phyloP scores from a whole-genome alignment of 768 basidiomycete genomes.

The Hortiboletus flavorubellus region DNA sequence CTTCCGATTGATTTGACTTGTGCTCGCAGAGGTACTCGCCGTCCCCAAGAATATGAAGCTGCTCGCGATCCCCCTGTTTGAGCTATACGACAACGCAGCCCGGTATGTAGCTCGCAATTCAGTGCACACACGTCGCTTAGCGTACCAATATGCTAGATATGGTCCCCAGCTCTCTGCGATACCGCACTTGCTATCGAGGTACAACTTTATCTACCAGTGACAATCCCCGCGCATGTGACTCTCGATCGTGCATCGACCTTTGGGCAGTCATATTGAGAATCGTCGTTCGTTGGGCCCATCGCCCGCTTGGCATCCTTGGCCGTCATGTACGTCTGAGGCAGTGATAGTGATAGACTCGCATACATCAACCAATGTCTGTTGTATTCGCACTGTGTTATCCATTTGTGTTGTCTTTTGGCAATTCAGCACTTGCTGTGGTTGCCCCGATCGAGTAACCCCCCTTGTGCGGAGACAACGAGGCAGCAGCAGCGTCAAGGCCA shows the following conservation, averaged over 20 bases:
- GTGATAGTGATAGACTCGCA: slow-evolving; percentile 3
- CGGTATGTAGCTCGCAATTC: slow-evolving; percentile 41
- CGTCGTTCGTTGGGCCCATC: background rate
- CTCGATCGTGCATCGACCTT: background rate
- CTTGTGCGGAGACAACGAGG: slow-evolving; percentile 21
- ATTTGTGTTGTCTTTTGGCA: background rate
- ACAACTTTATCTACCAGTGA: slow-evolving; percentile 79
- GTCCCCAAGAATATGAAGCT: slow-evolving; percentile 99
- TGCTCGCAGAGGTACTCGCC: slow-evolving; percentile 77
- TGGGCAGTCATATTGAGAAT: background rate
- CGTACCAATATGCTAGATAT: slow-evolving; percentile 44
- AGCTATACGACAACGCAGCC: slow-evolving; percentile 96
- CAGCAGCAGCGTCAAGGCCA: slow-evolving; percentile 9
- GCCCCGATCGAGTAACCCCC: slow-evolving; percentile 20
- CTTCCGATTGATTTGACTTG: background rate
- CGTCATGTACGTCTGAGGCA: background rate
- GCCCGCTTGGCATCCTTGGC: background rate
- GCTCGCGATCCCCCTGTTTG: slow-evolving; percentile 92
- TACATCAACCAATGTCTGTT: background rate
- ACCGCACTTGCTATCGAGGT: slow-evolving; percentile 85
- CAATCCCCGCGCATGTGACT: background rate
- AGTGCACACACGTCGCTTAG: background rate
- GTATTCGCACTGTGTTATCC: slow-evolving; percentile 4
- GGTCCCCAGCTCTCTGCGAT: slow-evolving; percentile 94
- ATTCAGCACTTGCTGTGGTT: background rate